These are phyloP conservation scores for Epichloe gansuensis DNA, from an alignment of 2,329 filamentous ascomycete species.

Conservation along the genomic window DNA sequence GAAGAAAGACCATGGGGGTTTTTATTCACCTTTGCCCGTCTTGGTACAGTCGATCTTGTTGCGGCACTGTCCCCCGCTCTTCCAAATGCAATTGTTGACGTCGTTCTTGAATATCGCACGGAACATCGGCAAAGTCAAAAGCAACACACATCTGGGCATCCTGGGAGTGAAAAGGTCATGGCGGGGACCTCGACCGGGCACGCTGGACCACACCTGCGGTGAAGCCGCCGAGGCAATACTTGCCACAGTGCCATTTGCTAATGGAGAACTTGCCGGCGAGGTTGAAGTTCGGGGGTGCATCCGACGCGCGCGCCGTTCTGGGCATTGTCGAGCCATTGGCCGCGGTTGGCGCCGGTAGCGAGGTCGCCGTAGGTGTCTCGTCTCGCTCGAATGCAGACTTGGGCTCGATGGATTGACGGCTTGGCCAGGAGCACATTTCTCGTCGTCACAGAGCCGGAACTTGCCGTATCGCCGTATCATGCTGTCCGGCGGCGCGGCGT, in stretches of 20 bases:
- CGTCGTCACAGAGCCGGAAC: slow-evolving; percentile 9
- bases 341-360: slow-evolving; percentile 6
- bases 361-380: slow-evolving; percentile 7
- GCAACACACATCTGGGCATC: slow-evolving; percentile 8
- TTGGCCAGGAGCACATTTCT: slow-evolving; percentile 6
- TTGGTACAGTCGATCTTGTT: slow-evolving; percentile 6
- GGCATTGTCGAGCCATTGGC: slow-evolving; percentile 10
- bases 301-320: slow-evolving; percentile 7
- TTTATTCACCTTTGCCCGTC: slow-evolving; percentile 1
- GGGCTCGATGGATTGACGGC: slow-evolving; percentile 6
- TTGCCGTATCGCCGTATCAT: slow-evolving; percentile 9
- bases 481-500: slow-evolving; percentile 6
- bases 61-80: slow-evolving; percentile 7
- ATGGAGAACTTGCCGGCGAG: slow-evolving; percentile 9
- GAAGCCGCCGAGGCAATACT: slow-evolving; percentile 10
- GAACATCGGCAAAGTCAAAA: slow-evolving; percentile 10
- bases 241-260: slow-evolving; percentile 12
- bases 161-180: slow-evolving; percentile 10
- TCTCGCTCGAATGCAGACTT: slow-evolving; percentile 6
- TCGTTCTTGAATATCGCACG: slow-evolving; percentile 9
- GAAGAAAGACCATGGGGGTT: no score
- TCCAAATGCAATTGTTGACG: slow-evolving; percentile 11
- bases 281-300: slow-evolving; percentile 5
- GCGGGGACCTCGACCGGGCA: slow-evolving; percentile 8
- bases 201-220: slow-evolving; percentile 7